Conservation (phyloP, 1,284 basidiomycete genomes). For the Puccinia novopanici region DNA sequence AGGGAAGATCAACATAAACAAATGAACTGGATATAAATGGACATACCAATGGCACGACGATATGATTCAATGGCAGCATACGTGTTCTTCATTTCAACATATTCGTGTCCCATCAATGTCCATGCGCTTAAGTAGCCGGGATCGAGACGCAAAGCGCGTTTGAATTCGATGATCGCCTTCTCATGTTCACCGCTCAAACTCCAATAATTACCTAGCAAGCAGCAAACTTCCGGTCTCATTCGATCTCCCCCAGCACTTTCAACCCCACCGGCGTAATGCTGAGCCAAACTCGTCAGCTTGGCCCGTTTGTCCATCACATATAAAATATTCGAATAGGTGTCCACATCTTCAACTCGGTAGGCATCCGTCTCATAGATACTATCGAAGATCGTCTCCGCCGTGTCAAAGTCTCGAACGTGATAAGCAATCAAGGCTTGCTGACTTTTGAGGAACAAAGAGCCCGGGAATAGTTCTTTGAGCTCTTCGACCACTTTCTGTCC, state of each 20-base stretch:
- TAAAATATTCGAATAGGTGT: conserved; percentile 94
- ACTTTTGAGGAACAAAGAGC: conserved; percentile 81
- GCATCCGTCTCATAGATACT: conserved; percentile 78
- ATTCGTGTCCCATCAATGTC: conserved; percentile 99
- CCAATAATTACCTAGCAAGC: conserved; percentile 91
- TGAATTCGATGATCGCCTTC: conserved; percentile 93
- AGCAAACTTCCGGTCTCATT: conserved; percentile 90
- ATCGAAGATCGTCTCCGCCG: conserved; percentile 80
- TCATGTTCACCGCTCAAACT: conserved; percentile 89
- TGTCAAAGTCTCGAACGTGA: conserved; percentile 82
- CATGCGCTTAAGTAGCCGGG: conserved; percentile 92
- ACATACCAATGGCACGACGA: conserved; percentile 84
- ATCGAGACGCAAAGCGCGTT: conserved; percentile 88
- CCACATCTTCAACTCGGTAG: conserved; percentile 88
- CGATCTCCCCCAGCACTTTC: conserved; percentile 67
- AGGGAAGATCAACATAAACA: background rate
- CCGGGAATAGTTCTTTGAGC: conserved; percentile 77
- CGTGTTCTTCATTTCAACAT: conserved; percentile 97
- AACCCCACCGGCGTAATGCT: conserved; percentile 72
- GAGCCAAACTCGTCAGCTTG: conserved; percentile 86
- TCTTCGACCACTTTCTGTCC: conserved; percentile 69
- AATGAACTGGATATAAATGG: conserved; percentile 56
- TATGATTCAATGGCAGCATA: conserved; percentile 98
- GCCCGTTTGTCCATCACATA: conserved; percentile 88
- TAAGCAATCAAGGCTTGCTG: conserved; percentile 83